A percentile compares a stretch with the other conserved stretches of the same genome.
phyloP scores from a whole-genome alignment of 202 grass and related monocot genomes.

The Zoysia matrella region DNA sequence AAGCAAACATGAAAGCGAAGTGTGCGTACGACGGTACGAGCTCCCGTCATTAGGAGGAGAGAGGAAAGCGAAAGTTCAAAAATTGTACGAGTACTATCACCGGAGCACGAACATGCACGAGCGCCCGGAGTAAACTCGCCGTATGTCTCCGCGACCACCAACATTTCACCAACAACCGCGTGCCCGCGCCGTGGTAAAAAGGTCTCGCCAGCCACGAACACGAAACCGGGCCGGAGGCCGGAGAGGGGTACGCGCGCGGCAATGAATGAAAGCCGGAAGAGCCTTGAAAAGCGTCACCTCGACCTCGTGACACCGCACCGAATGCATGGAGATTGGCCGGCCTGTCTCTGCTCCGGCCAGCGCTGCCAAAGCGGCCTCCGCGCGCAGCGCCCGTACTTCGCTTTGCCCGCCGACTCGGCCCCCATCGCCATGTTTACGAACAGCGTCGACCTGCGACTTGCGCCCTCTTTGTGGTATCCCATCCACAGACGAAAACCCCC shows the following conservation, averaged over 20 bases:
- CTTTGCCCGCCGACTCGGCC: not conserved
- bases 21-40: too few species aligned
- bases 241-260: too few species aligned
- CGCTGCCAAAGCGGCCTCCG: not conserved
- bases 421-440: conserved; percentile 14
- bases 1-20: conserved; percentile 1
- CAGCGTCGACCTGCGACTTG: not conserved
- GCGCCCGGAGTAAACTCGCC: too few species aligned
- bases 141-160: too few species aligned
- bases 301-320: conserved; percentile 51
- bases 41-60: not conserved
- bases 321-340: too few species aligned
- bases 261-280: not conserved
- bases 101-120: not conserved
- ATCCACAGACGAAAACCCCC: not conserved
- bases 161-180: too few species aligned
- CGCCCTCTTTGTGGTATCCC: not conserved
- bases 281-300: conserved; percentile 54
- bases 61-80: too few species aligned
- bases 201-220: too few species aligned
- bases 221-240: too few species aligned
- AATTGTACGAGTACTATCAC: too few species aligned
- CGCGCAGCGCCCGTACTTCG: not conserved
- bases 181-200: too few species aligned
- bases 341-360: not conserved